A percentile compares a stretch with the other conserved stretches of the same genome.
Conservation (phyloP, 2,329 filamentous ascomycete species). For the Colletotrichum musae region DNA sequence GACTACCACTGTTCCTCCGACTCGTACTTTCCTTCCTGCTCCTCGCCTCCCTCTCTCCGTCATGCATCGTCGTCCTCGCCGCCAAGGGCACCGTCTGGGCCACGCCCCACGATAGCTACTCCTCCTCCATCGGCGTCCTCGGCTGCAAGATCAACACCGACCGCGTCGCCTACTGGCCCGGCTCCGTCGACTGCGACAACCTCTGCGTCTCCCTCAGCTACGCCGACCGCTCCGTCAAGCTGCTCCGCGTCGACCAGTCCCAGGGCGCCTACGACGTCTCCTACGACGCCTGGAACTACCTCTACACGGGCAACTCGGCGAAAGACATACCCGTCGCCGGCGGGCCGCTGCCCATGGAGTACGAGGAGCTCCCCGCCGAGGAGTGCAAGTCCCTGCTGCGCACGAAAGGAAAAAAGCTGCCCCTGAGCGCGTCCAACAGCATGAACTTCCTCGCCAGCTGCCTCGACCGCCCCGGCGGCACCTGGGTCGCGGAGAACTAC, state of each 20-base stretch:
- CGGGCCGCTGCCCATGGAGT: slow-evolving; percentile 64
- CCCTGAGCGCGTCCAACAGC: slow-evolving; percentile 64
- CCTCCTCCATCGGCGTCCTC: slow-evolving; percentile 64
- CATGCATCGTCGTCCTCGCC: slow-evolving; percentile 16
- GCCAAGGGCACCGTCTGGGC: slow-evolving; percentile 43
- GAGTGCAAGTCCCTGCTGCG: slow-evolving; percentile 65
- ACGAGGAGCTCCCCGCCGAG: slow-evolving; percentile 58
- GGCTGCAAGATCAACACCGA: slow-evolving; percentile 68
- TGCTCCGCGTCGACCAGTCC: slow-evolving; percentile 47
- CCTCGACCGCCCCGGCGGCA: slow-evolving; percentile 51
- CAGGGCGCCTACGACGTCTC: slow-evolving; percentile 63
- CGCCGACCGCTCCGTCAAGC: slow-evolving; percentile 43
- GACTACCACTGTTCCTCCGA: background rate
- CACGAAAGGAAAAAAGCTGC: slow-evolving; percentile 55
- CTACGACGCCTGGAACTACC: slow-evolving; percentile 68
- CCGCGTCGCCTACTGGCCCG: slow-evolving; percentile 67
- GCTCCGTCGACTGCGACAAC: slow-evolving; percentile 60
- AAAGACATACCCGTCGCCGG: slow-evolving; percentile 61
- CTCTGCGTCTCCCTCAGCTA: slow-evolving; percentile 56
- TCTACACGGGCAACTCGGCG: slow-evolving; percentile 61
- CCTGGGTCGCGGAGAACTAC: slow-evolving; percentile 65
- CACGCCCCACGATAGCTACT: slow-evolving; percentile 65
- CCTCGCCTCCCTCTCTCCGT: background rate
- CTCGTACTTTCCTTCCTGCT: background rate
- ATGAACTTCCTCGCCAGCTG: slow-evolving; percentile 68